These are phyloP conservation scores for Diaporthe citri DNA, from an alignment of 2,329 filamentous ascomycete genomes.

Conservation along the genomic window DNA sequence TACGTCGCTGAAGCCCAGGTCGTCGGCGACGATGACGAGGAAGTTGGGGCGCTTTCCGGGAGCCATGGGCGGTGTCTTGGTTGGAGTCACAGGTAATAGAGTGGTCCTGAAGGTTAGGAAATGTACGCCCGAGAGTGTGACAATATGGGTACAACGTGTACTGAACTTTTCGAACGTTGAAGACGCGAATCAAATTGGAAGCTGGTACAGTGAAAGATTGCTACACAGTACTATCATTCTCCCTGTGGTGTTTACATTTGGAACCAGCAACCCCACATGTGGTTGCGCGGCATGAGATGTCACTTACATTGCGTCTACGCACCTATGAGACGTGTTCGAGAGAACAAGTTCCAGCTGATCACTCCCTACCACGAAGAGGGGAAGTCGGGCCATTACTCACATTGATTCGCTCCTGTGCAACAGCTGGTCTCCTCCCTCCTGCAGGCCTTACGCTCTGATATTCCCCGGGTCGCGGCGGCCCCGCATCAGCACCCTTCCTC, in stretches of 20 bases:
- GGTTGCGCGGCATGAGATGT: background rate
- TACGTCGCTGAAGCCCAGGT: conserved; percentile 51
- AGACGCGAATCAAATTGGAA: background rate
- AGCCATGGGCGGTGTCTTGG: conserved; percentile 26
- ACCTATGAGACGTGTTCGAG: background rate
- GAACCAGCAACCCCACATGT: background rate
- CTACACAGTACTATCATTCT: background rate
- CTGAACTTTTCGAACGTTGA: background rate
- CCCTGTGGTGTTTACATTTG: background rate
- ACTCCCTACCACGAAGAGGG: background rate
- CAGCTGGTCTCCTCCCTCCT: conserved; percentile 2
- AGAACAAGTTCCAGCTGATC: background rate
- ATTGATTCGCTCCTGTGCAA: conserved; percentile 11
- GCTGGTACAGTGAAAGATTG: background rate
- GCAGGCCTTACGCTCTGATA: background rate
- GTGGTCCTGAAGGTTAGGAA: background rate
- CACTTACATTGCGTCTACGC: background rate
- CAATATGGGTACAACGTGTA: no score
- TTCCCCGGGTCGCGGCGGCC: background rate
- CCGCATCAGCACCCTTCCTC: conserved; percentile 2
- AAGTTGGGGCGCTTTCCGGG: conserved; percentile 48
- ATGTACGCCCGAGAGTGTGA: no score
- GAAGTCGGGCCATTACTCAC: background rate
- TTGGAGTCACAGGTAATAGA: background rate
- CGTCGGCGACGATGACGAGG: conserved; percentile 51